Percentiles rank a stretch among this genome's conserved stretches.
phyloP scores from a whole-genome alignment of 139 green algal genomes.

The Micractinium conductrix region DNA sequence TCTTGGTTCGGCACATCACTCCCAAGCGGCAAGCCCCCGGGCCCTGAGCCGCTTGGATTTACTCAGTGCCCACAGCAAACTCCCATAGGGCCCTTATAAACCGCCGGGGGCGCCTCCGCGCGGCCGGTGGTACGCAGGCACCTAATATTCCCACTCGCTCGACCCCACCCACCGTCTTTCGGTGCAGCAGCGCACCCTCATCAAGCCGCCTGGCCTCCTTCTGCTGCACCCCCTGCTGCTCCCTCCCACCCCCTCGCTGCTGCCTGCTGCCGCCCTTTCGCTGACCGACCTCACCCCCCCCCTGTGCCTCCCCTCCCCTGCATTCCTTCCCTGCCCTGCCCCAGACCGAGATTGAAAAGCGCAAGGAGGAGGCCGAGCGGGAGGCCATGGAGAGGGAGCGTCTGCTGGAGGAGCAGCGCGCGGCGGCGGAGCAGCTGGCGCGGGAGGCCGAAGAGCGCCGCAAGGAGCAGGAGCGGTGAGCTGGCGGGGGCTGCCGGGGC shows the following conservation, averaged over 20 bases:
- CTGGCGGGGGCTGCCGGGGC: neutral
- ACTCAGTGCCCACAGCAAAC: constrained; percentile 31
- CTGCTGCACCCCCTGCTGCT: neutral
- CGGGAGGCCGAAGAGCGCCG: constrained; percentile 78
- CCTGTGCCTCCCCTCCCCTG: no score
- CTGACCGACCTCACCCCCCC: neutral
- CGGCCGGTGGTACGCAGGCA: constrained; percentile 32
- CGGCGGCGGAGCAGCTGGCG: constrained; percentile 64
- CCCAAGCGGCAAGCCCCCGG: constrained; percentile 21
- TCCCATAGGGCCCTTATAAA: constrained; percentile 20
- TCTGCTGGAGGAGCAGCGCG: constrained; percentile 77
- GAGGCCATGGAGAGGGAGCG: constrained; percentile 84
- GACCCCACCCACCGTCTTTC: neutral
- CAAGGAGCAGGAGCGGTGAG: constrained; percentile 60
- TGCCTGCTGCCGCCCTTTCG: neutral
- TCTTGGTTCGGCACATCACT: constrained; percentile 19
- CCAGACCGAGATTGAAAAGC: constrained; percentile 91
- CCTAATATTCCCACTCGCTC: neutral
- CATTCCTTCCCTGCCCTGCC: neutral
- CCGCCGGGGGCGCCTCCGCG: neutral
- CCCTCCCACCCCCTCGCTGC: no score
- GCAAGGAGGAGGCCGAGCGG: constrained; percentile 95
- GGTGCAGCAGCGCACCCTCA: neutral
- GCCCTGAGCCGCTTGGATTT: constrained; percentile 35
- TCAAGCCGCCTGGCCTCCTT: neutral